A percentile compares a stretch with the other conserved stretches of the same genome.
Conservation (phyloP, 805 yeast genomes). For the Sporopachydermia lactativora region DNA sequence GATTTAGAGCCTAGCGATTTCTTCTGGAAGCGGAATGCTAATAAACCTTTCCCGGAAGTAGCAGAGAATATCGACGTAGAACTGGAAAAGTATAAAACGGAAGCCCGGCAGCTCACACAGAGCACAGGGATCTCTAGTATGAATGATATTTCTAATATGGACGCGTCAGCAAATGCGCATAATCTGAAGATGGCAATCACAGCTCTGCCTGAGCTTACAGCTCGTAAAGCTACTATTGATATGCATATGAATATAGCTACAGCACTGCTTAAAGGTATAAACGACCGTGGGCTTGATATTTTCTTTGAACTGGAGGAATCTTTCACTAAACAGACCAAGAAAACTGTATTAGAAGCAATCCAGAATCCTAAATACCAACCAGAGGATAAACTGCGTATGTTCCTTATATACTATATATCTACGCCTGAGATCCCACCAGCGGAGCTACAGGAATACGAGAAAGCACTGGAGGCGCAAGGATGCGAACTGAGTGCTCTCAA, state of each 20-base stretch:
- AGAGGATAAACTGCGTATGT: slow-evolving; percentile 76
- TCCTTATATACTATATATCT: slow-evolving; percentile 57
- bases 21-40: slow-evolving; percentile 78
- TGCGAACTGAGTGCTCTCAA: slow-evolving; percentile 49
- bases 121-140: slow-evolving; percentile 61
- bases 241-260: slow-evolving; percentile 95
- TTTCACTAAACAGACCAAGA: slow-evolving; percentile 32
- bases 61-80: slow-evolving; percentile 91
- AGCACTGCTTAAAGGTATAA: slow-evolving; percentile 65
- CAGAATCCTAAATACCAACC: slow-evolving; percentile 45
- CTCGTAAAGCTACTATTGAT: slow-evolving; percentile 77
- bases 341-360: slow-evolving; percentile 36
- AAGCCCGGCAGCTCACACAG: slow-evolving; percentile 74
- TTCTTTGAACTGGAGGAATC: slow-evolving; percentile 92
- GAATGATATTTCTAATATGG: slow-evolving; percentile 49
- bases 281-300: slow-evolving; percentile 76
- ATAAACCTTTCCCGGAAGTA: slow-evolving; percentile 95
- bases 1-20: slow-evolving; percentile 90
- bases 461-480: slow-evolving; percentile 40
- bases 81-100: slow-evolving; percentile 65
- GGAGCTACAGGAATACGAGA: slow-evolving; percentile 51
- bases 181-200: slow-evolving; percentile 59
- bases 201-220: slow-evolving; percentile 83
- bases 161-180: slow-evolving; percentile 19
- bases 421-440: slow-evolving; percentile 30